These are phyloP conservation scores for Penicillium polonicum DNA, from an alignment of 2,329 filamentous ascomycete species.

Conservation along the genomic window DNA sequence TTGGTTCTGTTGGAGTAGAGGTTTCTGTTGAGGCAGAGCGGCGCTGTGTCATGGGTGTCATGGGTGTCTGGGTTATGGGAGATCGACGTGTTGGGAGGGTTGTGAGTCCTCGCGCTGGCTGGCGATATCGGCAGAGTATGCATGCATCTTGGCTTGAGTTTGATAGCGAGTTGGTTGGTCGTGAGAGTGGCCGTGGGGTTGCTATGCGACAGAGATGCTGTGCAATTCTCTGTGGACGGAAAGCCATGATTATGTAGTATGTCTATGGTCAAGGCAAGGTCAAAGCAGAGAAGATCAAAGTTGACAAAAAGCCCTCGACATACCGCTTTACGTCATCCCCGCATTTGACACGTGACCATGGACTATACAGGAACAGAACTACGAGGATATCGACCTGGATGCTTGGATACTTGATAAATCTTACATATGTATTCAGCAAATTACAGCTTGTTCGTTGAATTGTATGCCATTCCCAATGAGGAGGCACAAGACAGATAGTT, in stretches of 20 bases:
- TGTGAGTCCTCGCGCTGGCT: slow-evolving; percentile 3
- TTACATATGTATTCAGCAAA: background rate
- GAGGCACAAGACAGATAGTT: background rate
- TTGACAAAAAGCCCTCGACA: background rate
- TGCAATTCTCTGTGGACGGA: slow-evolving; percentile 13
- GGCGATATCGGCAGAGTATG: slow-evolving; percentile 15
- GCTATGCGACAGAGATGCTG: slow-evolving; percentile 9
- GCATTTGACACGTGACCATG: slow-evolving; percentile 17
- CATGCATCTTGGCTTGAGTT: slow-evolving; percentile 15
- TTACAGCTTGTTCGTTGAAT: background rate
- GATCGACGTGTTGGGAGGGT: background rate
- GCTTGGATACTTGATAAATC: background rate
- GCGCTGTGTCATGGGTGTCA: background rate
- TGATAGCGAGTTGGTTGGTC: slow-evolving; percentile 6
- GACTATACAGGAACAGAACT: background rate
- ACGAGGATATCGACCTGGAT: background rate
- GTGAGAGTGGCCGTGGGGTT: background rate
- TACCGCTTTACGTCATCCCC: slow-evolving; percentile 25
- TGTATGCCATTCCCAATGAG: background rate
- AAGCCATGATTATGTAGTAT: slow-evolving; percentile 13
- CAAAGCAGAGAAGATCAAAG: background rate
- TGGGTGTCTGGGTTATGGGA: background rate
- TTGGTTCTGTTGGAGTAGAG: background rate
- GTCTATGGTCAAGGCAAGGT: background rate
- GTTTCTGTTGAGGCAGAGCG: slow-evolving; percentile 24